Base-by-base conservation (phyloP, 768 basidiomycete species). In the Lentinula detonsa region DNA sequence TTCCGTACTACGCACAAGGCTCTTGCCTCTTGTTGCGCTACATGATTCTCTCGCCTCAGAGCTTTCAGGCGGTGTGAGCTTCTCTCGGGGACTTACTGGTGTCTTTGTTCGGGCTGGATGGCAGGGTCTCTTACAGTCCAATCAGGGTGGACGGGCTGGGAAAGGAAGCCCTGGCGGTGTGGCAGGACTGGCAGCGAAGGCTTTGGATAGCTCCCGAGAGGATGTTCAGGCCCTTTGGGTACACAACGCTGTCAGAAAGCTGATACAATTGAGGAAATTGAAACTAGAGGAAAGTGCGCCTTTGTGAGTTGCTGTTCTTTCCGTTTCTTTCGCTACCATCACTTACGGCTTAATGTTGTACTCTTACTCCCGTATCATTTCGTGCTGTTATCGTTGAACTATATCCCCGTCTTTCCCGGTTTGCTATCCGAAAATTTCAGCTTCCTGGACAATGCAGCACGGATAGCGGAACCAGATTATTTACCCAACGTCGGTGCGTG, bases 261-360 rank as follows among this genome's bases (percentile, higher is more conserved):
- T 91, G 28, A 45, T 90, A 53, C 74, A 81, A 51, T 71, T 77
- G 35, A 80, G 85, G 57, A 85, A 82, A 67, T 74, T 92, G 63
- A 79, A 81, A 59, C 76, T 93, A 5, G 87, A 91, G 60, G 91
- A 93, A 68, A 88, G 86, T 10, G 88, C 87, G 3, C 74, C 85
- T 31, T 91, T 88, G 91, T 93, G 69, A 68, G 87, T 73, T 5
- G 13, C 35, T 46, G 62, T 60, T 63, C 61, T 46, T 60, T 42
- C 62, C 33, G 39, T 42, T 61, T 65, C 28, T 64, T 33, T 45
- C 42, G 37, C 59, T n/a, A 34, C 51, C 57, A 57, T 50, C 33
- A 13, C 34, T 7, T 7, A 11, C 23, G 34, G 16, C 15, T 37
- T 23, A 15, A 28, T 28, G 10, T 43, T 40, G 33, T 40, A 18